phyloP scores from a whole-genome alignment of 495 filamentous ascomycete genomes.

The Tuber aestivum region DNA sequence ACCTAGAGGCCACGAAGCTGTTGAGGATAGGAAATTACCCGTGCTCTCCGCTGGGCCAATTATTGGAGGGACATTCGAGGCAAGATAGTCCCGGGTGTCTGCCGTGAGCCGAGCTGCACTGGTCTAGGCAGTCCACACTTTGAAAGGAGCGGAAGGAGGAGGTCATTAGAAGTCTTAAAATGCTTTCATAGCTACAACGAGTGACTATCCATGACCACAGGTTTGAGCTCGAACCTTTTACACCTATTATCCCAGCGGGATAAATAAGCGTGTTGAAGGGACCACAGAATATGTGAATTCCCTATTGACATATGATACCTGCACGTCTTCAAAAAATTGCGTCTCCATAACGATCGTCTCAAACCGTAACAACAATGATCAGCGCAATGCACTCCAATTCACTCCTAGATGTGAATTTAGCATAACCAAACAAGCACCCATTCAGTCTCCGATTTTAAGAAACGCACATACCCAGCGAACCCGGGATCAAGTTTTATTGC shows the following conservation, averaged over 20 bases:
- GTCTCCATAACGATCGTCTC: background rate
- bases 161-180: background rate
- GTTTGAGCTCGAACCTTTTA: background rate
- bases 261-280: background rate
- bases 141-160: background rate
- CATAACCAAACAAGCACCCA: background rate
- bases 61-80: background rate
- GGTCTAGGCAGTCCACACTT: background rate
- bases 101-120: too few relatives aligned
- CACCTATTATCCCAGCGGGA: background rate
- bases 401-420: background rate
- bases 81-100: background rate
- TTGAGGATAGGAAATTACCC: background rate
- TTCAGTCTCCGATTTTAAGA: background rate
- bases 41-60: background rate
- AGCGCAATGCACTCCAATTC: background rate
- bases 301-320: background rate
- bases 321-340: background rate
- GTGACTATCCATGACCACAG: background rate
- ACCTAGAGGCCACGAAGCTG: too few relatives aligned
- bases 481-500: too few relatives aligned
- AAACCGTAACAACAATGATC: too few relatives aligned
- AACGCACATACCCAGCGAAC: background rate
- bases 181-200: background rate
- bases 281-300: background rate